These are phyloP conservation scores for Beauveria medogensis DNA, from an alignment of 2,329 filamentous ascomycete species.

Conservation along the genomic window DNA sequence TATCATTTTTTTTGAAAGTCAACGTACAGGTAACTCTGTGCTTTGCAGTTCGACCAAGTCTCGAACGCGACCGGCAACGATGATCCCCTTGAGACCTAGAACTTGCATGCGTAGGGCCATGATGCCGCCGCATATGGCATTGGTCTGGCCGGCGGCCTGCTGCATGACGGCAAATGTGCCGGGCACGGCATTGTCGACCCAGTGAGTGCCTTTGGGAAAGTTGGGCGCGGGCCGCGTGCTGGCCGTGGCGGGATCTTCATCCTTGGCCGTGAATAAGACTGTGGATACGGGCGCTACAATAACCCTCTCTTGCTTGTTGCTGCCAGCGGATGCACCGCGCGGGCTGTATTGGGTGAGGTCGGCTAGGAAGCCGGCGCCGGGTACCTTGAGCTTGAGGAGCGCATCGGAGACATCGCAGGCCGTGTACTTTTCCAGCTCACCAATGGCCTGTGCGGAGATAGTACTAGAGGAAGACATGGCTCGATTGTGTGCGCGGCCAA, in stretches of 20 bases:
- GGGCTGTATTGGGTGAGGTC: constrained; percentile 38
- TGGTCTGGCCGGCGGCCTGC: constrained; percentile 56
- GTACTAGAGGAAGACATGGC: constrained; percentile 11
- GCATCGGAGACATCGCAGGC: constrained; percentile 62
- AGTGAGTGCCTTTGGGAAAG: constrained; percentile 54
- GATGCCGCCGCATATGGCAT: constrained; percentile 69
- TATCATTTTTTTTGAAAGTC: not conserved
- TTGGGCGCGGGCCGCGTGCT: constrained; percentile 29
- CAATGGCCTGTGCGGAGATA: constrained; percentile 16
- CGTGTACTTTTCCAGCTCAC: constrained; percentile 29
- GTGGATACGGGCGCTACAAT: constrained; percentile 50
- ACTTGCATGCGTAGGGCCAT: constrained; percentile 63
- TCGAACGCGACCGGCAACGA: constrained; percentile 61
- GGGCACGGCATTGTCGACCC: constrained; percentile 55
- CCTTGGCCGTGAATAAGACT: constrained; percentile 55
- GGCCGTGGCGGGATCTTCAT: constrained; percentile 21
- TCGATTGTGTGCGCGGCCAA: not conserved
- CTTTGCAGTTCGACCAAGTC: constrained; percentile 54
- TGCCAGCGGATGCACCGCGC: constrained; percentile 10
- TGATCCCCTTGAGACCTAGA: constrained; percentile 49
- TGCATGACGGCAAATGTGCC: constrained; percentile 58
- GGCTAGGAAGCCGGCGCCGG: constrained; percentile 57
- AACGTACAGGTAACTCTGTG: constrained; percentile 48
- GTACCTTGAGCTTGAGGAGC: constrained; percentile 59
- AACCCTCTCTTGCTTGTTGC: constrained; percentile 20